Evolutionary conservation across 345 rosid species (phyloP).

Genomic region (Hypericum androsaemum): DNA sequence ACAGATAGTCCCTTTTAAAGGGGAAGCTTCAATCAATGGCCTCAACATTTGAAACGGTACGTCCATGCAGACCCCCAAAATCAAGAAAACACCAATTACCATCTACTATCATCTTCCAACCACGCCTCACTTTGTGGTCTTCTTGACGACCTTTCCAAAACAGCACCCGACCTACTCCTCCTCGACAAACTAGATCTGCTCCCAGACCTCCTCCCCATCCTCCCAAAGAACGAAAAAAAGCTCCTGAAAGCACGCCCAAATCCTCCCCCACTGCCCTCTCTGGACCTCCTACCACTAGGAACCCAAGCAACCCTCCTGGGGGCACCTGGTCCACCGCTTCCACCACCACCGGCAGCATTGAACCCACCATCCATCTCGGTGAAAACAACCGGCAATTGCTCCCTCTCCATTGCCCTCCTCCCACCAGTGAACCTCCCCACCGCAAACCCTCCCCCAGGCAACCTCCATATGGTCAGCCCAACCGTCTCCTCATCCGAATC

Average conservation of each 20-base stretch:
- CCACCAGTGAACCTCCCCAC: conserved; percentile 83
- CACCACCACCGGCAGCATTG: conserved; percentile 33
- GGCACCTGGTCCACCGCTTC: too few relatives aligned
- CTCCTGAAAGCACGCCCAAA: conserved; percentile 34
- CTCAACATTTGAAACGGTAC: conserved; percentile 8
- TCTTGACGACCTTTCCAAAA: conserved; percentile 16
- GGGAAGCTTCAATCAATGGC: conserved; percentile 13
- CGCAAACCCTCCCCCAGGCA: conserved; percentile 91
- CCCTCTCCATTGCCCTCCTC: conserved; percentile 64
- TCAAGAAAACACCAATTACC: conserved; percentile 14
- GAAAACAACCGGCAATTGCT: conserved; percentile 71
- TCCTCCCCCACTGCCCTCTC: conserved; percentile 33
- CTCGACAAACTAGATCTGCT: conserved; percentile 6
- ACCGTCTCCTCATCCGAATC: conserved; percentile 35
- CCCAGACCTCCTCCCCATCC: too few relatives aligned
- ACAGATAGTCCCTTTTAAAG: conserved; percentile 19
- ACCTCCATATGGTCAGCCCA: conserved; percentile 87
- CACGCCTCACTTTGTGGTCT: conserved; percentile 31
- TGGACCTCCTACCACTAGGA: conserved; percentile 40
- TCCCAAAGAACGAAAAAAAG: conserved; percentile 45
- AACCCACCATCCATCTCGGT: conserved; percentile 92
- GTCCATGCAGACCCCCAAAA: conserved; percentile 10
- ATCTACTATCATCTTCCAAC: conserved; percentile 17
- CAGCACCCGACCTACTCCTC: conserved; percentile 14
- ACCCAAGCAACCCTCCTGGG: conserved; percentile 78